Evolutionary conservation across 2,329 filamentous ascomycete species (phyloP).

Genomic region (Kalmusia sp.): DNA sequence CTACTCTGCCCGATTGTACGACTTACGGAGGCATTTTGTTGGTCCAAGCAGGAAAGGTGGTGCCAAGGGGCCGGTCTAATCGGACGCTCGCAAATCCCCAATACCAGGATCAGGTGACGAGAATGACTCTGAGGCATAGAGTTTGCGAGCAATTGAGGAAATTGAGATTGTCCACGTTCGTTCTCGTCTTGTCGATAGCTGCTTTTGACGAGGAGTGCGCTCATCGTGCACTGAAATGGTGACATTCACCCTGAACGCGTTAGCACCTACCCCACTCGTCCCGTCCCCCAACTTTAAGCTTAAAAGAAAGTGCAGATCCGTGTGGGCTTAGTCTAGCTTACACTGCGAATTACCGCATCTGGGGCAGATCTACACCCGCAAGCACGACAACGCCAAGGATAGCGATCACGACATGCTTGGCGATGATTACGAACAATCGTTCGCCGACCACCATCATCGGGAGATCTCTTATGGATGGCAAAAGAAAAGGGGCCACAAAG

Average conservation of each 20-base stretch:
- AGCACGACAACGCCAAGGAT: conserved; percentile 30
- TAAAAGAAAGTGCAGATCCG: conserved; percentile 10
- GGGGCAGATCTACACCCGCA: conserved; percentile 26
- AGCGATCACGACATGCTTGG: conserved; percentile 29
- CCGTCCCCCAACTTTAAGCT: conserved; percentile 14
- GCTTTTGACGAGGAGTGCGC: not conserved
- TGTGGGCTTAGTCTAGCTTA: conserved; percentile 16
- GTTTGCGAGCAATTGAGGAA: not conserved
- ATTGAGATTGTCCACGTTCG: not conserved
- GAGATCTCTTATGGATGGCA: not conserved
- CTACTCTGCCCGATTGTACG: too few relatives aligned
- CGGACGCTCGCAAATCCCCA: too few relatives aligned
- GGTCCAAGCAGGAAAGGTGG: too few relatives aligned
- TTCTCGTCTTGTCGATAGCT: not conserved
- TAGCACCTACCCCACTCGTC: not conserved
- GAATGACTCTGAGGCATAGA: too few relatives aligned
- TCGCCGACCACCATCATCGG: conserved; percentile 17
- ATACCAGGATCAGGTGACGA: too few relatives aligned
- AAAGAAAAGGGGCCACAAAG: not conserved
- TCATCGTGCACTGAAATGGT: not conserved
- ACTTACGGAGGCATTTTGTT: too few relatives aligned
- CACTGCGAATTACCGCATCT: not conserved
- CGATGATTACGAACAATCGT: conserved; percentile 27
- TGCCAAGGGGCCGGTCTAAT: too few relatives aligned
- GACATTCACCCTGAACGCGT: not conserved